Percentiles rank a stretch among this genome's conserved stretches.
phyloP scores from a whole-genome alignment of 768 basidiomycete genomes.

The Neoboletus subvelutipes region DNA sequence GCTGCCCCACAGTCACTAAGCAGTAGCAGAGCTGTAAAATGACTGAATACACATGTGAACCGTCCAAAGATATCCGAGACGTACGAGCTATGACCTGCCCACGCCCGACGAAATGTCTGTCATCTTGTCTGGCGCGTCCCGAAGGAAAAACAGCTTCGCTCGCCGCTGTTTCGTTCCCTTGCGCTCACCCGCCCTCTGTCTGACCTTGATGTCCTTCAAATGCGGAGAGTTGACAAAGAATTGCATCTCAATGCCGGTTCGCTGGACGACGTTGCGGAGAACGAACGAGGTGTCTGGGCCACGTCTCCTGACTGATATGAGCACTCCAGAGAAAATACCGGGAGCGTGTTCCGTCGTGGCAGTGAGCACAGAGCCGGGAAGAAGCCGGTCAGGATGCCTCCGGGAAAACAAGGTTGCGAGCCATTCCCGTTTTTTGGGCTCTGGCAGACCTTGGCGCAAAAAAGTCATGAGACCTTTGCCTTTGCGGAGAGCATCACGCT shows the following conservation, averaged over 20 bases:
- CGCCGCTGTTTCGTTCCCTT: slow-evolving; percentile 58
- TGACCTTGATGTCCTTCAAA: slow-evolving; percentile 81
- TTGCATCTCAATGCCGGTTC: slow-evolving; percentile 92
- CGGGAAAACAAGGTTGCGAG: slow-evolving; percentile 71
- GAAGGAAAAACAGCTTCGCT: slow-evolving; percentile 81
- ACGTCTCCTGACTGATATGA: slow-evolving; percentile 78
- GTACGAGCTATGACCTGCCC: slow-evolving; percentile 22
- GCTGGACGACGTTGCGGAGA: slow-evolving; percentile 85
- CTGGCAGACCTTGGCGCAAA: slow-evolving; percentile 61
- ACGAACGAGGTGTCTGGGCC: slow-evolving; percentile 88
- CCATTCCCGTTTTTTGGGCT: slow-evolving; percentile 67
- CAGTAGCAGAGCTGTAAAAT: slow-evolving; percentile 4
- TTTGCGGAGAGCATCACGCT: slow-evolving; percentile 47
- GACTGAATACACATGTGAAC: slow-evolving; percentile 2
- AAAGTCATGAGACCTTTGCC: slow-evolving; percentile 83
- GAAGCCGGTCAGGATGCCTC: slow-evolving; percentile 62
- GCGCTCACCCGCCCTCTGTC: slow-evolving; percentile 54
- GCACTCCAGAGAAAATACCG: slow-evolving; percentile 83
- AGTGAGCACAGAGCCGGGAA: slow-evolving; percentile 84
- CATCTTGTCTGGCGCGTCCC: slow-evolving; percentile 86
- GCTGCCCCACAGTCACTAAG: neutral
- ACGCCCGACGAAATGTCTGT: slow-evolving; percentile 59
- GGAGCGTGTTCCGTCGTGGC: slow-evolving; percentile 77
- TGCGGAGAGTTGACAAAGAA: slow-evolving; percentile 86
- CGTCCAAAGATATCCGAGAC: slow-evolving; percentile 2